A percentile compares a stretch with the other conserved stretches of the same genome.
These are phyloP conservation scores for Lodderomyces beijingensis DNA, from an alignment of 1,139 yeast genomes.

Conservation along the genomic window DNA sequence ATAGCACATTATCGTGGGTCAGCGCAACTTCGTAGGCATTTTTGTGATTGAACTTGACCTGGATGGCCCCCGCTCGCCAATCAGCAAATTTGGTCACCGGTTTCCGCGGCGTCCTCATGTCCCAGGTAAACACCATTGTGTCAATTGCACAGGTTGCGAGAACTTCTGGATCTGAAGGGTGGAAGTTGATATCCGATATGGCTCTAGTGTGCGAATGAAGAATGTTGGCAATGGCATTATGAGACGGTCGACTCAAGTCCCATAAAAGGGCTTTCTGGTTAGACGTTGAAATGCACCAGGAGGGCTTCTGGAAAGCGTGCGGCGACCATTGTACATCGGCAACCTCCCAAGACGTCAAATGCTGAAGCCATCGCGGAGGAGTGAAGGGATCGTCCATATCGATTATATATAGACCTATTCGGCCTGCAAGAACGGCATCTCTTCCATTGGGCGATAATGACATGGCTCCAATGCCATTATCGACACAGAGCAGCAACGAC, in stretches of 20 bases:
- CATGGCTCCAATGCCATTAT: conserved; percentile 92
- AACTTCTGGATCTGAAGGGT: conserved; percentile 81
- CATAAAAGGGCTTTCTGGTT: conserved; percentile 94
- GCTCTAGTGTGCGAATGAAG: conserved; percentile 90
- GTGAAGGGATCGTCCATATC: conserved; percentile 94
- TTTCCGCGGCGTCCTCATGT: conserved; percentile 67
- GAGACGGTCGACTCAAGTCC: conserved; percentile 78
- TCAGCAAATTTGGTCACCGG: conserved; percentile 83
- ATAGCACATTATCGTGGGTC: conserved; percentile 75
- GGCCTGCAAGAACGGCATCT: conserved; percentile 89
- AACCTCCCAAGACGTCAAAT: conserved; percentile 94
- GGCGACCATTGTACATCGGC: conserved; percentile 99
- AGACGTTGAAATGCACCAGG: conserved; percentile 91
- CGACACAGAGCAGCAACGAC: conserved; percentile 78
- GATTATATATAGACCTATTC: conserved; percentile 82
- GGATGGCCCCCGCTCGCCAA: conserved; percentile 93
- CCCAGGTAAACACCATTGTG: conserved; percentile 86
- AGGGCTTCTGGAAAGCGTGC: conserved; percentile 67
- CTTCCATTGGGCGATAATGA: conserved; percentile 89
- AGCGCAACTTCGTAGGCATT: conserved; percentile 79
- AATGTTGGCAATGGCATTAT: conserved; percentile 77
- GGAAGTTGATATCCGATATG: conserved; percentile 92
- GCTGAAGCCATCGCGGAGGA: conserved; percentile 91
- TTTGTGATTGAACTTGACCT: conserved; percentile 86
- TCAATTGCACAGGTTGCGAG: conserved; percentile 93